These are phyloP conservation scores for Balansia obtecta DNA, from an alignment of 2,329 filamentous ascomycete species.

Conservation along the genomic window DNA sequence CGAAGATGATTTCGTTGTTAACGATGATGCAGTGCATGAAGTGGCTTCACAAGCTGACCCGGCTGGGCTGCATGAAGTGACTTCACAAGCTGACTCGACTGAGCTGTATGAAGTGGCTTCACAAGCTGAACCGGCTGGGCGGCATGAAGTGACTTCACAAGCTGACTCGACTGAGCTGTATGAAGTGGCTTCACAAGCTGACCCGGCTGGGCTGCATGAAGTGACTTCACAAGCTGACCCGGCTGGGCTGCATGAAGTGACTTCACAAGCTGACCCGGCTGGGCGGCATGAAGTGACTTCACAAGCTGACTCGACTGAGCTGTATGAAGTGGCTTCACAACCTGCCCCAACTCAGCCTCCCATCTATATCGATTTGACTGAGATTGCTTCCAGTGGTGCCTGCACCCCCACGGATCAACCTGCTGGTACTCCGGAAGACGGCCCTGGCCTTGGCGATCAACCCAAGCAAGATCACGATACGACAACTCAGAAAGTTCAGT, in stretches of 20 bases:
- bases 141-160: not conserved
- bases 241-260: not conserved
- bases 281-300: too few species aligned
- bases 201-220: not conserved
- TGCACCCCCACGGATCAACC: constrained; percentile 6
- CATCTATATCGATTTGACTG: constrained; percentile 19
- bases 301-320: not conserved
- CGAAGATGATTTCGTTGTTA: constrained; percentile 38
- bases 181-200: not conserved
- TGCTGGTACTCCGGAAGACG: constrained; percentile 7
- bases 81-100: not conserved
- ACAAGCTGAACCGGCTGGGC: too few species aligned
- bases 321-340: not conserved
- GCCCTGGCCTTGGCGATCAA: not conserved
- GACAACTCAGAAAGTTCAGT: not conserved
- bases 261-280: too few species aligned
- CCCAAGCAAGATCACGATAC: not conserved
- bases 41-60: not conserved
- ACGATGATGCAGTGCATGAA: not conserved
- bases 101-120: not conserved
- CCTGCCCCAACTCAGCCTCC: constrained; percentile 2
- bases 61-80: not conserved
- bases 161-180: not conserved
- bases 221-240: not conserved
- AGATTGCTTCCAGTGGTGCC: constrained; percentile 8